phyloP scores from a whole-genome alignment of 192 early-diverging fungal genomes.

The Pecoramyces ruminantium region DNA sequence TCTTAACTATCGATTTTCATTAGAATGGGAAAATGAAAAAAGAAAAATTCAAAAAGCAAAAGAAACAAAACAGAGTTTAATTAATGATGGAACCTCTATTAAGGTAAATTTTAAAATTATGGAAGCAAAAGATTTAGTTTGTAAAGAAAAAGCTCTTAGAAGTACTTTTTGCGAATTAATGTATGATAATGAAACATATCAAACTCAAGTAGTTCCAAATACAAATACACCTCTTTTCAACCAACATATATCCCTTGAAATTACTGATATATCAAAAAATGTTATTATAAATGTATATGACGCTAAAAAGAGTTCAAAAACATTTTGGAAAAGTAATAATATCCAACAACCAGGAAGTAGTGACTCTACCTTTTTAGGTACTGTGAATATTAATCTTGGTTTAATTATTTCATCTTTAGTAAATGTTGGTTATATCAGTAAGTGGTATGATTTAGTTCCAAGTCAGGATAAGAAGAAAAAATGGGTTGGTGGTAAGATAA shows the following conservation, averaged over 20 bases:
- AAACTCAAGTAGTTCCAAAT: not conserved
- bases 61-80: not conserved
- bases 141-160: not conserved
- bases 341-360: not conserved
- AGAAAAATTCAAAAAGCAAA: not conserved
- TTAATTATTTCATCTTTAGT: not conserved
- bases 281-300: not conserved
- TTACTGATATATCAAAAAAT: not conserved
- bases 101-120: not conserved
- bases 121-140: not conserved
- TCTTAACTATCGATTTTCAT: not conserved
- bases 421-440: conserved; percentile 11
- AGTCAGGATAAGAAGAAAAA: conserved; percentile 22
- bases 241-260: not conserved
- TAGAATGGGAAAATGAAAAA: not conserved
- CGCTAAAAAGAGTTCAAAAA: not conserved
- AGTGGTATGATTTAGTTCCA: conserved; percentile 16
- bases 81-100: not conserved
- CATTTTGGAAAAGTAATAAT: not conserved
- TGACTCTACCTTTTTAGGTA: not conserved
- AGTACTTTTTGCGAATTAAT: not conserved
- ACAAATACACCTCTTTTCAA: not conserved
- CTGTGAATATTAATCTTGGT: not conserved
- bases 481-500: conserved; percentile 33
- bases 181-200: not conserved